These are phyloP conservation scores for Solioccasus polychromus DNA, from an alignment of 768 basidiomycete genomes.

Conservation along the genomic window DNA sequence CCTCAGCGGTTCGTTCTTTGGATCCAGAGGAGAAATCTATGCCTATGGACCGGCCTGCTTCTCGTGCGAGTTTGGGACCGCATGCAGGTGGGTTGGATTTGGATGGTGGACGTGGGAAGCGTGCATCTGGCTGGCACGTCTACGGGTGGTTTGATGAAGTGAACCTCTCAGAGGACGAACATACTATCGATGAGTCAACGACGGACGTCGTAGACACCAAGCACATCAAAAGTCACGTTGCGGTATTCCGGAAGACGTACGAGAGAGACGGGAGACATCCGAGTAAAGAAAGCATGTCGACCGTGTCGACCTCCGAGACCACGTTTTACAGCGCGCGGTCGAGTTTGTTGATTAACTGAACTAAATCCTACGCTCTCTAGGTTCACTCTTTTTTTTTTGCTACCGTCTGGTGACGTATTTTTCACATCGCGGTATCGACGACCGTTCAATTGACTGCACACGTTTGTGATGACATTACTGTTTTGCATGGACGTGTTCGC, in stretches of 20 bases:
- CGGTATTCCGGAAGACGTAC: constrained; percentile 8
- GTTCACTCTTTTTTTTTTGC: neutral
- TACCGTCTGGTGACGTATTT: neutral
- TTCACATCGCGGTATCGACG: neutral
- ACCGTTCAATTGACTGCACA: no score
- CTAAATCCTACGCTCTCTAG: neutral
- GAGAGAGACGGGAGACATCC: constrained; percentile 12
- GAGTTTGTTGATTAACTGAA: constrained; percentile 18
- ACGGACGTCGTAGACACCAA: neutral
- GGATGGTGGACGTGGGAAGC: constrained; percentile 29
- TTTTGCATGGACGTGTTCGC: no score
- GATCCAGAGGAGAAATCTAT: constrained; percentile 6
- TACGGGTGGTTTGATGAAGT: constrained; percentile 31
- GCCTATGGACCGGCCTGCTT: constrained; percentile 6
- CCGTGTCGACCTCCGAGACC: constrained; percentile 22
- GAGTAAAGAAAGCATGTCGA: constrained; percentile 27
- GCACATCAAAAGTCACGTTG: constrained; percentile 10
- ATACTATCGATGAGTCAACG: neutral
- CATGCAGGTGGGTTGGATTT: constrained; percentile 30
- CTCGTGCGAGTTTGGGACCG: constrained; percentile 25
- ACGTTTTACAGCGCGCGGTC: constrained; percentile 32
- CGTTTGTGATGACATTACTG: no score
- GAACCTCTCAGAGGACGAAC: neutral
- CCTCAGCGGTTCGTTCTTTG: neutral
- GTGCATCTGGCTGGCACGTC: constrained; percentile 32